Conservation (phyloP, 2,329 filamentous ascomycete species). For the Clonostachys solani region DNA sequence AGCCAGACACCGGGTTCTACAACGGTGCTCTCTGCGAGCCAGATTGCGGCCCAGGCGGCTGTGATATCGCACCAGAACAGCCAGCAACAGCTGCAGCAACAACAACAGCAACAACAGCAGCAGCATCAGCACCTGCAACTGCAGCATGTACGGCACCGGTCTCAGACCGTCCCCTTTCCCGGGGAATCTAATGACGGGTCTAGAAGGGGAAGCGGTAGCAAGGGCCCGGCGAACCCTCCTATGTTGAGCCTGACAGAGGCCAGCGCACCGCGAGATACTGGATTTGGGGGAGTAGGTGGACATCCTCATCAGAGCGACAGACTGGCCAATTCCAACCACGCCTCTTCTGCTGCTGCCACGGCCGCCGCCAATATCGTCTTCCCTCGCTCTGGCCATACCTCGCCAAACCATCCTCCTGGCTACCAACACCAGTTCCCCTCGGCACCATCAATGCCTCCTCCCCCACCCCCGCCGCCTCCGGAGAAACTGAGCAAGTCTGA, state of each 20-base stretch:
- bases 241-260: slow-evolving; percentile 61
- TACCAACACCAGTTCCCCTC: slow-evolving; percentile 25
- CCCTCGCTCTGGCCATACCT: slow-evolving; percentile 55
- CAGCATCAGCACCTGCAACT: slow-evolving; percentile 2
- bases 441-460: slow-evolving; percentile 13
- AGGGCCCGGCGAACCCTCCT: slow-evolving; percentile 55
- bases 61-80: slow-evolving; percentile 59
- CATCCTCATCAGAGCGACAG: slow-evolving; percentile 53
- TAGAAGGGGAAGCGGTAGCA: slow-evolving; percentile 39
- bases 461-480: slow-evolving; percentile 30
- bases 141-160: slow-evolving; percentile 59
- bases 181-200: slow-evolving; percentile 36
- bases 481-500: slow-evolving; percentile 61
- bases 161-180: slow-evolving; percentile 65
- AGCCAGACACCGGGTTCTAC: slow-evolving; percentile 33
- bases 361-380: slow-evolving; percentile 68
- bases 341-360: slow-evolving; percentile 55
- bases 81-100: slow-evolving; percentile 7
- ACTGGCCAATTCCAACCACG: slow-evolving; percentile 45
- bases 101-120: slow-evolving; percentile 1
- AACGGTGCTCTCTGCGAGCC: slow-evolving; percentile 56
- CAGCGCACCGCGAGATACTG: slow-evolving; percentile 54
- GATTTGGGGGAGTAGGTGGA: slow-evolving; percentile 41
- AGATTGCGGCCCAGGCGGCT: slow-evolving; percentile 76
- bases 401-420: slow-evolving; percentile 34